These are phyloP conservation scores for Houttuynia cordata DNA, from an alignment of 164 flowering plant species.

Conservation along the genomic window DNA sequence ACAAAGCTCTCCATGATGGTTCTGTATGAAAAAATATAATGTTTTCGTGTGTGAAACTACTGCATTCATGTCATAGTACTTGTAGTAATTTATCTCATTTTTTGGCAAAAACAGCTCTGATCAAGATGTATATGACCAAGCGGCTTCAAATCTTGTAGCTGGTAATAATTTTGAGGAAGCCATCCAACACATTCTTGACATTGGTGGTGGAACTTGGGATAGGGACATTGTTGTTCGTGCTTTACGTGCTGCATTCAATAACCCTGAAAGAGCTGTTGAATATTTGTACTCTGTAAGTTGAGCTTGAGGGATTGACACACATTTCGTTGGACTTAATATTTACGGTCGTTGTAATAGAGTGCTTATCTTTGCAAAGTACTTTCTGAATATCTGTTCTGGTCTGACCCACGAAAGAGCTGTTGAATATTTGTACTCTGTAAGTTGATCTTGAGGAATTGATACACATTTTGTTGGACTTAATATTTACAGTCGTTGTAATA, in stretches of 20 bases:
- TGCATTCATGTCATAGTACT: no score
- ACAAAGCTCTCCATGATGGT: no score
- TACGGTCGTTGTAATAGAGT: background rate
- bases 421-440: constrained; percentile 84
- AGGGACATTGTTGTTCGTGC: constrained; percentile 86
- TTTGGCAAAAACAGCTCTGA: constrained; percentile 28
- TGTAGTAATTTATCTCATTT: background rate
- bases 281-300: constrained; percentile 74
- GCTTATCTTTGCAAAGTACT: no score
- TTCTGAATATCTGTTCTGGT: no score
- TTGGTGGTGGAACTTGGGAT: constrained; percentile 98
- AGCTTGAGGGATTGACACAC: background rate
- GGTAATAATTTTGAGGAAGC: constrained; percentile 63
- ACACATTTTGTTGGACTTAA: background rate
- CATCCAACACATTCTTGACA: constrained; percentile 75
- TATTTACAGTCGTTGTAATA: background rate
- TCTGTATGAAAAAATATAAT: no score
- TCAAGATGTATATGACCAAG: constrained; percentile 62
- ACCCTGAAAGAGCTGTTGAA: constrained; percentile 97
- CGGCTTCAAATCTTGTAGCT: constrained; percentile 86
- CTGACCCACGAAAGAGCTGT: constrained; percentile 99
- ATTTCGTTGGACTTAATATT: background rate
- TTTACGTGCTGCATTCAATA: constrained; percentile 90
- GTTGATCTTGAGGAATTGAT: constrained; percentile 5
- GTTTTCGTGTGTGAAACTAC: no score